Evolutionary conservation across 2,329 filamentous ascomycete genomes (phyloP).

Genomic region (Ceratocystis ficicola): DNA sequence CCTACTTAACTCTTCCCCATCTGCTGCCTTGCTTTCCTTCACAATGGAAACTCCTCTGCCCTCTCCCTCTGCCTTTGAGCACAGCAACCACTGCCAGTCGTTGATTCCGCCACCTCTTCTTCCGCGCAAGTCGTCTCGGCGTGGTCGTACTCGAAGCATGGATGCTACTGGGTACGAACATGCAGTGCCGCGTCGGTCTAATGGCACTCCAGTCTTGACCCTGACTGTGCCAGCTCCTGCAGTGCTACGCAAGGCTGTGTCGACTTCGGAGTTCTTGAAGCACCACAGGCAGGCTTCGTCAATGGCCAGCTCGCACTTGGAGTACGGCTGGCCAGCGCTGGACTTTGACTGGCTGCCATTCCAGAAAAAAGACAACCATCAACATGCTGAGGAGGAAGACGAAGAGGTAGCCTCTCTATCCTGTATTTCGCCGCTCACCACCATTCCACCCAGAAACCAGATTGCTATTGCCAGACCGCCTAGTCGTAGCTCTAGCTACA

Average conservation of each 20-base stretch:
- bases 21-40: constrained; percentile 8
- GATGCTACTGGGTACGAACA: background rate
- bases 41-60: constrained; percentile 4
- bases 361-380: background rate
- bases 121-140: constrained; percentile 16
- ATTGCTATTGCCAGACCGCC: background rate
- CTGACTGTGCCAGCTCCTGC: constrained; percentile 5
- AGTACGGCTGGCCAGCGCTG: constrained; percentile 8
- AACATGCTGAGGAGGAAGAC: background rate
- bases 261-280: background rate
- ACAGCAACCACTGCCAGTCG: constrained; percentile 9
- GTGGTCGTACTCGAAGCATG: constrained; percentile 2
- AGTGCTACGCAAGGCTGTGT: constrained; percentile 8
- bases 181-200: background rate
- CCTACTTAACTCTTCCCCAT: background rate
- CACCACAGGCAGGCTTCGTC: constrained; percentile 10
- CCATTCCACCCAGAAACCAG: background rate
- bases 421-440: constrained; percentile 3
- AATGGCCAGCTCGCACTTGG: constrained; percentile 5
- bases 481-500: background rate
- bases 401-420: constrained; percentile 3
- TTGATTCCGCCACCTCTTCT: constrained; percentile 11
- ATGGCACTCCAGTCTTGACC: constrained; percentile 3
- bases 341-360: constrained; percentile 10
- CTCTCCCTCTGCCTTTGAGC: constrained; percentile 10